A percentile compares a stretch with the other conserved stretches of the same genome.
phyloP scores from a whole-genome alignment of 2,329 filamentous ascomycete species.

The Trichoderma asperellum region DNA sequence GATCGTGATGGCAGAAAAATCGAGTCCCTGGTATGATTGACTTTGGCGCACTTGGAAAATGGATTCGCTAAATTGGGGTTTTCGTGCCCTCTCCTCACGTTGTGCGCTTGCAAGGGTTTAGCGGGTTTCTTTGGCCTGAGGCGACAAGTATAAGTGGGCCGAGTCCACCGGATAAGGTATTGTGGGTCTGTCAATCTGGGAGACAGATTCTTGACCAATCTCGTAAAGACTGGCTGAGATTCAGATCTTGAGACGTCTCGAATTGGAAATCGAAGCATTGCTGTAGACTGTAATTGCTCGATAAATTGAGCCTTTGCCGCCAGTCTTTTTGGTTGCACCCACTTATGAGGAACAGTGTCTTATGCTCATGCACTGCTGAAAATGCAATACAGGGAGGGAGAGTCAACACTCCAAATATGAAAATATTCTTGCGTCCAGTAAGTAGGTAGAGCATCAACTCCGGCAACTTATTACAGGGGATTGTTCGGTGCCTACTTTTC shows the following conservation, averaged over 20 bases:
- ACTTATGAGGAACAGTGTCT: too few relatives aligned
- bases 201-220: constrained; percentile 8
- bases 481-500: too few relatives aligned
- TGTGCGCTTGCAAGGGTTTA: constrained; percentile 28
- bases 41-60: constrained; percentile 25
- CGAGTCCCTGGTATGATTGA: not conserved
- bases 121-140: not conserved
- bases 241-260: not conserved
- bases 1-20: constrained; percentile 34
- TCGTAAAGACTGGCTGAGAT: not conserved
- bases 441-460: not conserved
- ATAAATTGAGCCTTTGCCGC: not conserved
- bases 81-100: constrained; percentile 43
- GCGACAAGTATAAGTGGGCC: not conserved
- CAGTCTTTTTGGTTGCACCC: not conserved
- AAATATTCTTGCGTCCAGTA: too few relatives aligned
- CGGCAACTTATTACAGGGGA: too few relatives aligned
- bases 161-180: not conserved
- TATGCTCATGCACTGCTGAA: not conserved
- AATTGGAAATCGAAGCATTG: not conserved
- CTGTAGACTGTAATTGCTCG: not conserved
- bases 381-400: not conserved
- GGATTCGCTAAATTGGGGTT: constrained; percentile 49
- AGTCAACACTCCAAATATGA: not conserved
- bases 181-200: not conserved